A percentile compares a stretch with the other conserved stretches of the same genome.
Evolutionary conservation across 2,329 filamentous ascomycete genomes (phyloP).

Genomic region (Orbilia ellipsospora): DNA sequence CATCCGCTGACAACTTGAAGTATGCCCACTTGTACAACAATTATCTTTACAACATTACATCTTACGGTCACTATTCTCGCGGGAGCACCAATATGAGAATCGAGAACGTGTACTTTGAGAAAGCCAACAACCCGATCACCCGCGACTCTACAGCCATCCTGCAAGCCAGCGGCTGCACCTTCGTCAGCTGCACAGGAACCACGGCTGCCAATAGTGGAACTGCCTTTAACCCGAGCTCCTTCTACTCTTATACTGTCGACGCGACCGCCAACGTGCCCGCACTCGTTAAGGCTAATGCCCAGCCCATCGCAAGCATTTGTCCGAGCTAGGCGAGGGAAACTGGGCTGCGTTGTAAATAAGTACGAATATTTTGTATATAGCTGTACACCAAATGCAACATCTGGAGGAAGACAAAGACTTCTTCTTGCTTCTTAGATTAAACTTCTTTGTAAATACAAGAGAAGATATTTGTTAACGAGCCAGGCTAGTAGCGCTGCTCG

Average conservation of each 20-base stretch:
- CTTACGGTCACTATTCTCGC: conserved; percentile 58
- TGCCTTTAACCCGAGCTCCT: conserved; percentile 56
- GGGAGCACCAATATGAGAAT: conserved; percentile 56
- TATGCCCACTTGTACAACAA: conserved; percentile 57
- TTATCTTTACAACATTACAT: conserved; percentile 57
- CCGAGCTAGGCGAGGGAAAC: conserved; percentile 21
- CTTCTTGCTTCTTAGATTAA: no score
- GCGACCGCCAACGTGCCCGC: conserved; percentile 55
- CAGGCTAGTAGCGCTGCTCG: no score
- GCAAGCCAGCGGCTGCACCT: conserved; percentile 55
- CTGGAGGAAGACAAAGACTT: no score
- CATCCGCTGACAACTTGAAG: conserved; percentile 57
- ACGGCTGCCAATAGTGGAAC: conserved; percentile 55
- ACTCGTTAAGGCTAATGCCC: conserved; percentile 51
- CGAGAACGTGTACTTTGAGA: conserved; percentile 58
- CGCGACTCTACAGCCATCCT: conserved; percentile 55
- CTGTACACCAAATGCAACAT: background rate
- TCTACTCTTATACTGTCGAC: conserved; percentile 57
- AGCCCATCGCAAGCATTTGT: conserved; percentile 51
- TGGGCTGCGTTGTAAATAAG: background rate
- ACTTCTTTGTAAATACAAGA: no score
- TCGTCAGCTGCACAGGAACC: conserved; percentile 56
- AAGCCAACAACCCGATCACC: conserved; percentile 57
- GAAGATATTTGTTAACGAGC: no score
- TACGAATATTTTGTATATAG: background rate